Evolutionary conservation across 1,284 basidiomycete genomes (phyloP).

Genomic region (Coniferiporia sulphurascens): DNA sequence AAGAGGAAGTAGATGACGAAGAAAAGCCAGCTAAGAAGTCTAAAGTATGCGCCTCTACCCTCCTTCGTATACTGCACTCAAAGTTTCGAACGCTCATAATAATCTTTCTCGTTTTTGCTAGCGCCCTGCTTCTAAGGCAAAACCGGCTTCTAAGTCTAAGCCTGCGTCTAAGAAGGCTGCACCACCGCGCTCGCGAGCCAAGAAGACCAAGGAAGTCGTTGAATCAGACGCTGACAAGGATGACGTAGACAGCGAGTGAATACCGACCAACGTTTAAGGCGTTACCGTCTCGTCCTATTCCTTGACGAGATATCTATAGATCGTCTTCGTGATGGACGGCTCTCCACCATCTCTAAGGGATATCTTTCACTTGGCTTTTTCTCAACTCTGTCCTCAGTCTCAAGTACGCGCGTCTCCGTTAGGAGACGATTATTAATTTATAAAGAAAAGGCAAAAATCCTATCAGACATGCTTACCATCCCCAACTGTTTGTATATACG

Average conservation of each 20-base stretch:
- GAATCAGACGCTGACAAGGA: neutral
- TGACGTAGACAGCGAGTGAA: slow-evolving; percentile 6
- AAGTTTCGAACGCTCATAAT: neutral
- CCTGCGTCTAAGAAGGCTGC: slow-evolving; percentile 11
- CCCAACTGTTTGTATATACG: no score
- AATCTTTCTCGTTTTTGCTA: neutral
- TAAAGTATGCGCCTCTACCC: slow-evolving; percentile 30
- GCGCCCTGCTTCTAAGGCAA: neutral
- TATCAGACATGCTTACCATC: no score
- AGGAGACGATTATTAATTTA: no score
- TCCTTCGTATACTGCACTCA: neutral
- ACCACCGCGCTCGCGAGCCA: slow-evolving; percentile 1
- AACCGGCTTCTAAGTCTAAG: slow-evolving; percentile 6
- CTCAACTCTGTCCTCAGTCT: no score
- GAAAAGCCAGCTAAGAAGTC: slow-evolving; percentile 38
- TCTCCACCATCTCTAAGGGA: no score
- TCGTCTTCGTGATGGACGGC: no score
- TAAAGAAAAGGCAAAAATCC: no score
- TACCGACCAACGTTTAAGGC: no score
- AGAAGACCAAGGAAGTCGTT: slow-evolving; percentile 7
- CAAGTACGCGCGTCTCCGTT: no score
- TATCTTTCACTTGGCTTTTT: no score
- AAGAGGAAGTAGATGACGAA: slow-evolving; percentile 29
- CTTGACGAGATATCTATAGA: no score
- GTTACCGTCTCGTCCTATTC: no score